phyloP scores from a whole-genome alignment of 345 rosid genomes.

The Eucalyptus polyanthemos region DNA sequence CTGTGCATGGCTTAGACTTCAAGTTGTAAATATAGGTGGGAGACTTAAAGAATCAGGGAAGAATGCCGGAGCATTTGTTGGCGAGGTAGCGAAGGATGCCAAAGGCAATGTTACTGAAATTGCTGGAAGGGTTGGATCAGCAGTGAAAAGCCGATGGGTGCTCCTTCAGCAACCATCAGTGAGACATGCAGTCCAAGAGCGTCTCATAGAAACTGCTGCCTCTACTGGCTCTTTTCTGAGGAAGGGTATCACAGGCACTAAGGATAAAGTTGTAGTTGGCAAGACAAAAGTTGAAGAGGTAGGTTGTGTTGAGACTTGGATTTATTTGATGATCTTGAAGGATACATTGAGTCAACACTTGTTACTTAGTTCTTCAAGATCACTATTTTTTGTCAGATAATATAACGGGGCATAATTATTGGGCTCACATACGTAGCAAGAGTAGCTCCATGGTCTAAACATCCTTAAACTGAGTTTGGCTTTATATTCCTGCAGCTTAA shows the following conservation, averaged over 20 bases:
- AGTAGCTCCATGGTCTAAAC: not conserved
- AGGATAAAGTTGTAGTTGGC: conserved; percentile 83
- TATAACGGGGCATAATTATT: not conserved
- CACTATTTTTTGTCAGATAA: not conserved
- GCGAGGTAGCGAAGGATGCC: conserved; percentile 86
- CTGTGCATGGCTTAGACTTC: not conserved
- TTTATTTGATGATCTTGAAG: not conserved
- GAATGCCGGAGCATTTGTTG: conserved; percentile 71
- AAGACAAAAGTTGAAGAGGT: conserved; percentile 96
- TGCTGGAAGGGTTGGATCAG: conserved; percentile 69
- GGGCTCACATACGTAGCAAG: not conserved
- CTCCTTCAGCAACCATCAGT: conserved; percentile 84
- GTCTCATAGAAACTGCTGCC: conserved; percentile 73
- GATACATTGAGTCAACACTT: not conserved
- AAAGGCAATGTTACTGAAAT: conserved; percentile 77
- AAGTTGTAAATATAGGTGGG: conserved; percentile 30
- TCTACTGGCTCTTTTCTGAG: conserved; percentile 70
- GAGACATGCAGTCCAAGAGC: conserved; percentile 75
- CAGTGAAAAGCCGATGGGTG: conserved; percentile 71
- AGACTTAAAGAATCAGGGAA: conserved; percentile 78
- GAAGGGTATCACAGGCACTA: conserved; percentile 80
- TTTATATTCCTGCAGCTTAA: not conserved
- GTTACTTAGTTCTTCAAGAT: not conserved
- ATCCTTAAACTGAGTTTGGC: not conserved
- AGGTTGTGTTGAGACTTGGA: not conserved